Base-by-base conservation (phyloP, 1,284 basidiomycete genomes). In the Malassezia dermatis region DNA sequence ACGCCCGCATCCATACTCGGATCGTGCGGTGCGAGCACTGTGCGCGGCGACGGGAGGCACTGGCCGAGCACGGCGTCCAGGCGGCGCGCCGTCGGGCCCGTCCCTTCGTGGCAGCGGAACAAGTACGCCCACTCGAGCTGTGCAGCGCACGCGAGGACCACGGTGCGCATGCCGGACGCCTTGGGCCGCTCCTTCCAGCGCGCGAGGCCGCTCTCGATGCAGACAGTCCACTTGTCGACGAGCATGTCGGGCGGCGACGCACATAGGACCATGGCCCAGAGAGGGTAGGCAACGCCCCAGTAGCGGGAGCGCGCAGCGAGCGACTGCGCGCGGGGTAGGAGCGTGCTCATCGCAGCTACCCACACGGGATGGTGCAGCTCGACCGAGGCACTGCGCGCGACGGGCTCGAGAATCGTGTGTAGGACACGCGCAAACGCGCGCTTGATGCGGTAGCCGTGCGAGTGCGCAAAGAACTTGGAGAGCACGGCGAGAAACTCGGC, bases 291-390 rank as follows among this genome's bases (percentile, higher is more conserved):
- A 0, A 84, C 82, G 46, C 80, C 79, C 89, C 90, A 95, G 74
- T 95, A 94, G 28, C 89, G 83, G 8, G 86, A 87, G 73, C 95
- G 95, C 34, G 80, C 77, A 71, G 85, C 83, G 86, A 95, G 91
- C 51, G 86, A 85, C 53, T 81, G 80, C 4, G 89, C 88, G 65
- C 86, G 85, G 1, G 86, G 85, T 68, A 85, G 84, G 39, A 96
- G 87, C 6, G 83, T 78, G 61, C 89, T 85, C 43, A 94, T 85
- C 0, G 89, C 89, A 71, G 88, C 89, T 1, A 84, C 85, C 91
- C 91, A 96, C 53, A 86, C 81, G 0, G 91, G 91, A 73, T 94
- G 87, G 67, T 95, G 94, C 45, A 93, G 88, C 77, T 96, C 91
- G 1, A 89, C 91, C 73, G 93, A 89, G 0, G 89, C 91, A 24